These are phyloP conservation scores for Rhizopogon sp. DNA, from an alignment of 768 basidiomycete genomes.

Conservation along the genomic window DNA sequence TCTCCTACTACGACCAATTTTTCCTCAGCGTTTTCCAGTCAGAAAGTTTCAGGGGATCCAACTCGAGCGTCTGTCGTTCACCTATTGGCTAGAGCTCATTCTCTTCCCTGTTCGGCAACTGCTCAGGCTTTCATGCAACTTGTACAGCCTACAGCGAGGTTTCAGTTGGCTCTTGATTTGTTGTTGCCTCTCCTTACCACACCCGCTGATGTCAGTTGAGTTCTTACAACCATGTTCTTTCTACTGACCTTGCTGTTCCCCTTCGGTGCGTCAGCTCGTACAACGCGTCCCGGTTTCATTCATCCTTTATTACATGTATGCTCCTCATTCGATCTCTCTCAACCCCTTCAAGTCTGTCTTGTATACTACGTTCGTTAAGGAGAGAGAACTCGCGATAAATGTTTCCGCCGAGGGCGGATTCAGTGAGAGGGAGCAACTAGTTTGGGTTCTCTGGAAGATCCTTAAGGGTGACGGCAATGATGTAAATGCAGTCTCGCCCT, in stretches of 20 bases:
- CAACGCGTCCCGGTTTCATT: conserved; percentile 76
- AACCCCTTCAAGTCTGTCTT: conserved; percentile 80
- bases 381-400: conserved; percentile 56
- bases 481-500: conserved; percentile 31
- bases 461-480: conserved; percentile 79
- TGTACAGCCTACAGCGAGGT: conserved; percentile 70
- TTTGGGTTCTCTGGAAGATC: conserved; percentile 87
- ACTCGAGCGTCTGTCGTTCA: conserved; percentile 62
- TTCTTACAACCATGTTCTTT: conserved; percentile 9
- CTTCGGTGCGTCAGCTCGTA: conserved; percentile 42
- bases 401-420: conserved; percentile 43
- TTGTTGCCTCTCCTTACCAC: conserved; percentile 66
- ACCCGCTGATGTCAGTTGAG: conserved; percentile 47
- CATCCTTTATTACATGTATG: conserved; percentile 76
- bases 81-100: conserved; percentile 59
- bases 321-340: conserved; percentile 71
- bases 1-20: conserved; percentile 27
- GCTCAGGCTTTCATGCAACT: conserved; percentile 72
- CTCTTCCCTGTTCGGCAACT: conserved; percentile 72
- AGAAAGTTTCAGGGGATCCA: conserved; percentile 34
- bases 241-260: conserved; percentile 7
- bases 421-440: conserved; percentile 67
- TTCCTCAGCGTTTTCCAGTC: conserved; percentile 26
- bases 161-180: conserved; percentile 81
- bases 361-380: conserved; percentile 60